Percentiles rank a stretch among this genome's conserved stretches.
Evolutionary conservation across 176 grass and related monocot species (phyloP).

Genomic region (Eragrostis nindensis): DNA sequence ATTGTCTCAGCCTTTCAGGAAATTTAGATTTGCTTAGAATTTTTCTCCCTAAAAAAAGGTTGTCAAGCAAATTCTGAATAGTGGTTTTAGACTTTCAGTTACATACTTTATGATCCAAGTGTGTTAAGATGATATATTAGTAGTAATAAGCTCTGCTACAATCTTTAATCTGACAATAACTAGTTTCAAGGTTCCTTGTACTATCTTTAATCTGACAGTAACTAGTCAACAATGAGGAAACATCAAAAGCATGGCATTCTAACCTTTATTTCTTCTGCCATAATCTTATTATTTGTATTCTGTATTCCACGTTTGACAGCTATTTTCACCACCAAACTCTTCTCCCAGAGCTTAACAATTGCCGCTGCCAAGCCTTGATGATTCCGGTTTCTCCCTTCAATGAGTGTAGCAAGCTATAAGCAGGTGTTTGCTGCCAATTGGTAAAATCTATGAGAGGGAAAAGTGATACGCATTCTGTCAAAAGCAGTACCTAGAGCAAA

Average conservation of each 20-base stretch:
- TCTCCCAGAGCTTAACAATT: constrained; percentile 96
- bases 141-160: background rate
- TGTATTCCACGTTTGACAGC: constrained; percentile 91
- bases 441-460: background rate
- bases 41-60: background rate
- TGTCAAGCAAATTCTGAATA: background rate
- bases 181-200: background rate
- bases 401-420: constrained; percentile 41
- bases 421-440: constrained; percentile 15
- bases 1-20: background rate
- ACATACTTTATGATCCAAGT: background rate
- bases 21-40: background rate
- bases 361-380: constrained; percentile 88
- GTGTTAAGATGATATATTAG: constrained; percentile 8
- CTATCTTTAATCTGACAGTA: background rate
- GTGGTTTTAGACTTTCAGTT: background rate
- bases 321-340: constrained; percentile 93
- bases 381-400: constrained; percentile 85
- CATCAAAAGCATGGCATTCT: constrained; percentile 7
- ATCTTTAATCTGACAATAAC: background rate
- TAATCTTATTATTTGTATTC: constrained; percentile 90
- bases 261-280: constrained; percentile 98
- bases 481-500: constrained; percentile 89
- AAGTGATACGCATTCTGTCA: constrained; percentile 7
- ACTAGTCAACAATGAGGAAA: background rate